Conservation (phyloP, 2,329 filamentous ascomycete species). For the Dryadomyces quercivorus region DNA sequence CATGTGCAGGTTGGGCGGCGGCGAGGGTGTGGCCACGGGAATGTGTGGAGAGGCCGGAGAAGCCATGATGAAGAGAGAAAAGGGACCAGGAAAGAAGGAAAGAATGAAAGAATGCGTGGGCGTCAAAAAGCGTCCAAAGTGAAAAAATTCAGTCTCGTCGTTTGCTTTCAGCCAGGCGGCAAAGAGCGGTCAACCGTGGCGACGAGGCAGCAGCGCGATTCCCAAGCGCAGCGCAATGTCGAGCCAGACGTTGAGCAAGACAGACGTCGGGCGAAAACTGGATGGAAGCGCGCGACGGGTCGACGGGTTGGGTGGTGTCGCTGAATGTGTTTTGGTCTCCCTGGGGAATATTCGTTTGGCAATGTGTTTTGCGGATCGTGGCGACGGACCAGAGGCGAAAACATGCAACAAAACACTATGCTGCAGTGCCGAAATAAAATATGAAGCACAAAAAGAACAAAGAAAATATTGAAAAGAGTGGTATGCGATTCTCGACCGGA, state of each 20-base stretch:
- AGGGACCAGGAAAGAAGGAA: neutral
- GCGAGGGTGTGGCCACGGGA: constrained; percentile 45
- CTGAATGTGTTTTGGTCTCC: neutral
- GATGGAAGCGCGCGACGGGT: neutral
- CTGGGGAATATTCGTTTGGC: neutral
- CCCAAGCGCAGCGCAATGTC: neutral
- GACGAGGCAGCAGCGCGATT: neutral
- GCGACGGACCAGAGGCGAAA: neutral
- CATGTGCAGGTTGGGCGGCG: constrained; percentile 45
- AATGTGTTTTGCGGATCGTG: neutral
- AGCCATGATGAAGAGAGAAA: neutral
- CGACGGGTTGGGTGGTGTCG: too few relatives aligned
- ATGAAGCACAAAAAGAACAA: neutral
- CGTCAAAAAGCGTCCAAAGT: too few relatives aligned
- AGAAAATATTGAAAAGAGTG: neutral
- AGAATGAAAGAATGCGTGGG: neutral
- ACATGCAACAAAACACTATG: neutral
- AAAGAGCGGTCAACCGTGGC: neutral
- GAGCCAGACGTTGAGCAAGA: neutral
- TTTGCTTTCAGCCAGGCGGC: neutral
- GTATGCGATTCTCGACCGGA: neutral
- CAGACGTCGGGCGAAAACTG: neutral
- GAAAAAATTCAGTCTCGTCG: neutral
- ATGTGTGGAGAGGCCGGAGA: neutral
- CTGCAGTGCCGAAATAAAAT: neutral